Evolutionary conservation across 768 basidiomycete species (phyloP).

Genomic region (Basidioascus undulatus): DNA sequence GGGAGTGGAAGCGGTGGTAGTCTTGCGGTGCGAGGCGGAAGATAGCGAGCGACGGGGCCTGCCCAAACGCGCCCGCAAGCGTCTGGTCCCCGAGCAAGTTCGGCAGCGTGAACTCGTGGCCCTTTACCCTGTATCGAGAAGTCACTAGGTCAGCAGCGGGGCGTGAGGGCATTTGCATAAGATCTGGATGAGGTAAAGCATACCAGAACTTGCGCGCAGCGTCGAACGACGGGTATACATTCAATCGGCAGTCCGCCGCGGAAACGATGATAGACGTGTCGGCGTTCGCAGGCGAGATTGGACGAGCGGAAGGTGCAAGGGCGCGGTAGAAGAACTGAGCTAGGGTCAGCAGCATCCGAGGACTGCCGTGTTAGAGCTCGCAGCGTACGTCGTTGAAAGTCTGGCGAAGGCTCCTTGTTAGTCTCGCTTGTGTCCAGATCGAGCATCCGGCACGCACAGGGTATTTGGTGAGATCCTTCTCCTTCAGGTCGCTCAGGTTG

Average conservation of each 20-base stretch:
- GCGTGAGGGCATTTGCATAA: neutral
- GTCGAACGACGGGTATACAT: constrained; percentile 35
- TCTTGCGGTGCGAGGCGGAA: constrained; percentile 62
- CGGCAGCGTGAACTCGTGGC: constrained; percentile 40
- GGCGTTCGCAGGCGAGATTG: constrained; percentile 31
- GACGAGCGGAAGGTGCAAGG: constrained; percentile 34
- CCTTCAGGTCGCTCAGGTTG: constrained; percentile 32
- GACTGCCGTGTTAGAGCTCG: too few species aligned
- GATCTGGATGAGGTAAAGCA: neutral
- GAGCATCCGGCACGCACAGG: constrained; percentile 4
- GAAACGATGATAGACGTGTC: constrained; percentile 28
- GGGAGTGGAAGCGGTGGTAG: constrained; percentile 59
- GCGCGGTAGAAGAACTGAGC: constrained; percentile 54
- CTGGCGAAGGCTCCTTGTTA: constrained; percentile 2
- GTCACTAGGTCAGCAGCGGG: neutral
- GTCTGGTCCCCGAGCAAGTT: constrained; percentile 28
- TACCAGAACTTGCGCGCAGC: constrained; percentile 45
- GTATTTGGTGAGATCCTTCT: constrained; percentile 39
- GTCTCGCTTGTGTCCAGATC: neutral
- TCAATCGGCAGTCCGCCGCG: constrained; percentile 49
- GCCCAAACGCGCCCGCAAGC: constrained; percentile 21
- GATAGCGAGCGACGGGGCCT: constrained; percentile 27
- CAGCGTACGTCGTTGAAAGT: constrained; percentile 55
- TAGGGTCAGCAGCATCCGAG: too few species aligned
- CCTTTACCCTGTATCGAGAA: constrained; percentile 34